Base-by-base conservation (phyloP, 345 rosid species). In the Eutrema heterophyllum region DNA sequence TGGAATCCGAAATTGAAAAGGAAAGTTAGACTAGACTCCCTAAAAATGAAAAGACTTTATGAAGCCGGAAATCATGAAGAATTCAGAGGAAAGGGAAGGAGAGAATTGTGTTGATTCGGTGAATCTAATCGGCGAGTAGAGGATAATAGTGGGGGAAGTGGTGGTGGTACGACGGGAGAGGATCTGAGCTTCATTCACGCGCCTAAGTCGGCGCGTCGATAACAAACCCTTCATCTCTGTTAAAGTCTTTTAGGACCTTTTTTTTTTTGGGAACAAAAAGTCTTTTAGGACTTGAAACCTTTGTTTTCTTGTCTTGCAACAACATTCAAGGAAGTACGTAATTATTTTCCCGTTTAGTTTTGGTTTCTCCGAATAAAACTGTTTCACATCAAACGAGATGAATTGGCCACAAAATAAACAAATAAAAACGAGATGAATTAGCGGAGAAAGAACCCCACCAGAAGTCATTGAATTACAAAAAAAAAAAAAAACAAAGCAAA, bases 41-140 rank as follows among this genome's bases (percentile, higher is more conserved):
- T 36, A 14, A 38, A 61, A 6, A 6, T 4, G n/a, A 15, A 11
- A 10, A 21, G 15, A 18, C 29, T 55, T 70, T 21, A 75, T 30
- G 40, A 75, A 43, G 11, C 9, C 5, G 12, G 72, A 56, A 55
- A 36, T 0, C 60, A 57, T 65, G 51, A 4, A 30, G 5, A 29
- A 29, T 29, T 29, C 32, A 29, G 5, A 48, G 52, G 24, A 48
- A 29, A 40, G 14, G 14, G 40, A 35, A 39, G 40, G 44, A 53
- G 53, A 38, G 67, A 49, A 56, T 67, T 66, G 67, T 39, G 68
- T 61, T 39, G 68, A 75, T 67, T 68, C 74, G 68, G 43, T 68
- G 79, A 68, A 75, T 68, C 64, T 67, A 43, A 68, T 68, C 68
- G 73, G 63, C 41, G 73, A 61, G 41, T 46, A 15, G 71, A 56